A percentile compares a stretch with the other conserved stretches of the same genome.
These are phyloP conservation scores for Termitomyces sp. DNA, from an alignment of 768 basidiomycete genomes.

Conservation along the genomic window DNA sequence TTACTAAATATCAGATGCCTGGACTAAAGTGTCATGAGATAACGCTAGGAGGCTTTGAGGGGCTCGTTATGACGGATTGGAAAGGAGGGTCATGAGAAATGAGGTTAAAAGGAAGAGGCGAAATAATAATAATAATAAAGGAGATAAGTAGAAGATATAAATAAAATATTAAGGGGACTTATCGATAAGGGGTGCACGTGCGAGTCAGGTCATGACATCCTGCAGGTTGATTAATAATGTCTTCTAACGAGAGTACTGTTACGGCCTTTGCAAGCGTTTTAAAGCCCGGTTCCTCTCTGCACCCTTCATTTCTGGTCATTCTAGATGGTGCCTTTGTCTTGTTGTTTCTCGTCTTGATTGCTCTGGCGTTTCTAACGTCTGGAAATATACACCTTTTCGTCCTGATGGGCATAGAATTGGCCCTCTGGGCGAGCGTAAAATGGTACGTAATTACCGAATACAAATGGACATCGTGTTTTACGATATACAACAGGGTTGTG, in stretches of 20 bases:
- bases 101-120: too few species aligned
- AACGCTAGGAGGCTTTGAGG: too few species aligned
- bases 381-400: constrained; percentile 65
- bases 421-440: constrained; percentile 75
- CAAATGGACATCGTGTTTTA: constrained; percentile 5
- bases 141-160: too few species aligned
- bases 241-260: constrained; percentile 2
- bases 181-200: too few species aligned
- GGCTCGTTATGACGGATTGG: too few species aligned
- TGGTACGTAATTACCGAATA: constrained; percentile 43
- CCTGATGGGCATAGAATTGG: constrained; percentile 59
- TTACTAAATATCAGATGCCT: too few species aligned
- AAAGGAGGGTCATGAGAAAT: too few species aligned
- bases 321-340: constrained; percentile 56
- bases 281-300: constrained; percentile 69
- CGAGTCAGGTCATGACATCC: too few species aligned
- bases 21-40: too few species aligned
- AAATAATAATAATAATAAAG: too few species aligned
- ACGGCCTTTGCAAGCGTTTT: constrained; percentile 54
- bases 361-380: constrained; percentile 52
- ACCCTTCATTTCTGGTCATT: constrained; percentile 59
- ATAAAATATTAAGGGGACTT: too few species aligned
- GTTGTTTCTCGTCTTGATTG: constrained; percentile 54
- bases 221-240: constrained; percentile 10
- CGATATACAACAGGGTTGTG: constrained; percentile 48